Base-by-base conservation (phyloP, 2,329 filamentous ascomycete genomes). In the Pseudogymnoascus sp. region DNA sequence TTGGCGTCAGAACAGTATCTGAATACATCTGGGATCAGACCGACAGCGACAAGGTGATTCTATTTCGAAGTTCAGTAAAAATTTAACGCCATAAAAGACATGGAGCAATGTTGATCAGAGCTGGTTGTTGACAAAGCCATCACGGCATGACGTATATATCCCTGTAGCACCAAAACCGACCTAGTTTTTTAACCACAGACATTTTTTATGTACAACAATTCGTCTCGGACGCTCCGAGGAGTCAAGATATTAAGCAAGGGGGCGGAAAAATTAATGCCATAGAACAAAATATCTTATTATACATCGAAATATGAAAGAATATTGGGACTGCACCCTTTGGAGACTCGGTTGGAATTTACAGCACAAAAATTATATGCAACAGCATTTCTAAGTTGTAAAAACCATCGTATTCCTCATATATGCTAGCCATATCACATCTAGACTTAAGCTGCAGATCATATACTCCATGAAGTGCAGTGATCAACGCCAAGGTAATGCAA, bases 401-500 rank as follows among this genome's bases (percentile, higher is more conserved):
- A 55, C 48, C 48, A 55, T 55, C 29, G 48, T 55, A 55, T 55
- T 52, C 25, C 31, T 55, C 27, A 33, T 55, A 52, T 52, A 52
- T 52, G 42, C 48, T 55, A 55, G 48, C 27, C 29, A 55, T 55
- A 33, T 55, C 48, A 55, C 15, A 55, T 55, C 48, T 55, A 55
- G 48, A 33, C 48, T 21, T 33, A 13, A 55, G 15, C 48, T 35
- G 48, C 48, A 33, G 48, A 55, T 33, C 48, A 55, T 35, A 55
- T 55, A 55, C 5, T 55, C 48, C n/a, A 33, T 55, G 29, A 8
- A 55, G 15, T 33, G 48, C 29, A 21, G 29, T 55, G 48, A 55
- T 21, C 29, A 55, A 55, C 48, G 48, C 48, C 48, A 33, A 21
- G 48, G 6, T 33, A 55, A 55, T 55, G 48, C 48, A 55, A 55